Conservation (phyloP, 169 alveolate species). For the Eimeria necatrix region DNA sequence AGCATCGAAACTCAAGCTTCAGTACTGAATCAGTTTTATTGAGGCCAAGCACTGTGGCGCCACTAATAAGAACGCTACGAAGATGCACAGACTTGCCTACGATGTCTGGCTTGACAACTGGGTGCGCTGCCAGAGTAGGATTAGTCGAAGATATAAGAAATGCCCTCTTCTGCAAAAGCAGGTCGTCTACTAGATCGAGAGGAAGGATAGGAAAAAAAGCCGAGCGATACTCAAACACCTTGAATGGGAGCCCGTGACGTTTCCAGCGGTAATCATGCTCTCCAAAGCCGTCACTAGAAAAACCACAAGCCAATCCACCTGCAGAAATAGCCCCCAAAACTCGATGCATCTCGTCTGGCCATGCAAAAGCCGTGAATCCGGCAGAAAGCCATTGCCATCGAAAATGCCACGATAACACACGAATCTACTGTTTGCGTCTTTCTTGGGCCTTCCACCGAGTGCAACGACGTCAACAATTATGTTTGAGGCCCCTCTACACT, state of each 20-base stretch:
- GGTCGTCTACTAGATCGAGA: conserved; percentile 60
- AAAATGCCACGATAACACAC: no score
- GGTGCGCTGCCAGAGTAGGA: conserved; percentile 46
- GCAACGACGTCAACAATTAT: no score
- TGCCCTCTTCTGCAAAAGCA: conserved; percentile 64
- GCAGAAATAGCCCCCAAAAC: not conserved
- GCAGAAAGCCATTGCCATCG: no score
- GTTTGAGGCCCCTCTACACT: no score
- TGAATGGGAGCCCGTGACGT: conserved; percentile 68
- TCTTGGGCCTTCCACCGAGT: no score
- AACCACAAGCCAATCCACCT: conserved; percentile 78
- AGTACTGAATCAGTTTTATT: not conserved
- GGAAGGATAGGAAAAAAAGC: conserved; percentile 72
- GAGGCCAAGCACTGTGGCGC: not conserved
- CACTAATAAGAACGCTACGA: not conserved
- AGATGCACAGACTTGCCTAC: conserved; percentile 42
- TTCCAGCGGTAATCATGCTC: conserved; percentile 71
- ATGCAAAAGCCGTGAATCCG: no score
- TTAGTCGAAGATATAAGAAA: conserved; percentile 50
- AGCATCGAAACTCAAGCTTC: not conserved
- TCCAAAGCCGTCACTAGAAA: conserved; percentile 77
- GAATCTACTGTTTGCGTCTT: no score
- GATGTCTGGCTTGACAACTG: conserved; percentile 65
- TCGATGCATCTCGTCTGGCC: not conserved
- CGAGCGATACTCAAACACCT: conserved; percentile 54